Base-by-base conservation (phyloP, 2,329 filamentous ascomycete genomes). In the Alternaria angustiovoidea region DNA sequence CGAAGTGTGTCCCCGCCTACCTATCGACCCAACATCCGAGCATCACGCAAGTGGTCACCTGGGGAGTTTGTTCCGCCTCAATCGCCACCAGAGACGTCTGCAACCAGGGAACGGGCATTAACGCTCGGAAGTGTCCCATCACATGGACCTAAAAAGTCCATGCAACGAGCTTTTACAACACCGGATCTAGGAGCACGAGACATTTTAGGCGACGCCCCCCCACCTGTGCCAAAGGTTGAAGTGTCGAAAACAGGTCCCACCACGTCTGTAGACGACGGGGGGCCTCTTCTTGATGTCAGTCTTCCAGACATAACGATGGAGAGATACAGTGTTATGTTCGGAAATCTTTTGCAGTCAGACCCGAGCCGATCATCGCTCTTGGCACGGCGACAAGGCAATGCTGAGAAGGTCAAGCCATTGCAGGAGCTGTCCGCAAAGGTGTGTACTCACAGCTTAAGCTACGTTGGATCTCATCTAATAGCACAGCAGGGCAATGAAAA, bases 321-420 rank as follows among this genome's bases (percentile, higher is more conserved):
- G 75, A 85, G 94, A 49, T 98, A 97, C 69, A 97, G 93, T 69
- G 87, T 97, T 66, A 97, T 97, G 94, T 97, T 98, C 73, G 88
- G 89, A 56, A 87, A 86, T 38, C 83, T 97, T 7, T 81, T 97
- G 26, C 85, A 87, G 62, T 70, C 72, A 8, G 67, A 68, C 14
- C 56, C 66, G 12, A 70, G 59, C 34, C 68, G 66, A 7, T 59
- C 52, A 12, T 75, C 75, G 7, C 69, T 80, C 5, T 61, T 79
- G 18, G 68, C 67, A 28, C 68, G 78, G 57, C 72, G 78, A 20
- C 76, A 79, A 57, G 74, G 70, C 22, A 75, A 74, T 53, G 44
- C 67, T 24, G 75, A 79, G 18, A 75, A 68, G 54, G 57, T 74
- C 48, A 79, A 76, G 54, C 74, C 75, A 22, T 57, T 78, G 20